Base-by-base conservation (phyloP, 169 alveolate species). In the Eimeria falciformis region DNA sequence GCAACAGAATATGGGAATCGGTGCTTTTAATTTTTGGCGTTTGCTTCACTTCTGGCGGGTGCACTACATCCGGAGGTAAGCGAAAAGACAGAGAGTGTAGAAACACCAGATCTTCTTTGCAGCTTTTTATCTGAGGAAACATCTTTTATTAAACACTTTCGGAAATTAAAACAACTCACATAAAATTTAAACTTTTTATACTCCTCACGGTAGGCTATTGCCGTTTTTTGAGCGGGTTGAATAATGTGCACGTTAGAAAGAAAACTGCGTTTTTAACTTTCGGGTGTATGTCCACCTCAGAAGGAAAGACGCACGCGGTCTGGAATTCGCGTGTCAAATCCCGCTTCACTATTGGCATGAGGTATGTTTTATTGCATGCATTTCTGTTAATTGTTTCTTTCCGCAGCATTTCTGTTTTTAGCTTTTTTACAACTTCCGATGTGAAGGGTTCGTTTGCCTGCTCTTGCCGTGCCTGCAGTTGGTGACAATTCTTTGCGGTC, bases 1-100 rank as follows among this genome's bases (percentile, higher is more conserved):
- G 37, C 50, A 3, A 29, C n/a, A 58, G 9, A 25, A 25, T n/a
- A 79, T 79, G 88, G 45, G 73, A 27, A 25, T 79, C 23, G 68
- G 69, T 5, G 33, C 55, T 18, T 50, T 45, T 53, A 79, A 79
- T 33, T 79, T 79, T 23, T 79, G 88, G 88, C 58, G 88, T 21
- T 33, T 79, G 68, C 73, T 79, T 11, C 88, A 79, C 53, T 79
- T 79, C 73, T 79, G 88, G 88, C 50, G 58, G 53, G 69, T 79
- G 21, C 88, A 79, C 73, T 79, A 79, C 88, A 79, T 56, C 53
- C 18, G 82, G 12, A 25, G 82, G 82, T 69, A 25, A 23, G 82
- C 9, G 77, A 65, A 40, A 33, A 33, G 2, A 33, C 40, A 33
- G 2, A 33, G 2, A 0, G 21, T 65, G 77, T 18, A 65, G 12